These are phyloP conservation scores for Psilocybe sp. DNA, from an alignment of 768 basidiomycete species.

Conservation along the genomic window DNA sequence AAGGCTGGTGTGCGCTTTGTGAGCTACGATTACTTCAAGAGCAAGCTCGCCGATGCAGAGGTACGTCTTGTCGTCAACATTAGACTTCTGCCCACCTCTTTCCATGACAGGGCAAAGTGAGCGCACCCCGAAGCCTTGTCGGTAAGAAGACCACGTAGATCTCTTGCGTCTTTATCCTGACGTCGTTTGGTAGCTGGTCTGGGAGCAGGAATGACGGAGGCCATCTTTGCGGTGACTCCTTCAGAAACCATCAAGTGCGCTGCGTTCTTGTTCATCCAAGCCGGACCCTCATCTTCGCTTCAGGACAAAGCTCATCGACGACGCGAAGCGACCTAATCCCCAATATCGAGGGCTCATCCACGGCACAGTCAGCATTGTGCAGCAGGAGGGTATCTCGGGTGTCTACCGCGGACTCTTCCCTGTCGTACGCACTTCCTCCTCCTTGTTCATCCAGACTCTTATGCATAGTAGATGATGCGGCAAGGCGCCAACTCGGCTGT, in stretches of 20 bases:
- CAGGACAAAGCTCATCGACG: constrained; percentile 97
- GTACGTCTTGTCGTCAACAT: constrained; percentile 37
- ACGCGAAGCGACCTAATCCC: constrained; percentile 81
- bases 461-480: constrained; percentile 74
- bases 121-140: constrained; percentile 77
- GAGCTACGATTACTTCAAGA: constrained; percentile 92
- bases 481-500: constrained; percentile 98
- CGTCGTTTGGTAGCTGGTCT: constrained; percentile 54
- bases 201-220: constrained; percentile 90
- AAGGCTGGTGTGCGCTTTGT: constrained; percentile 98
- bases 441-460: not conserved
- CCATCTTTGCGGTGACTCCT: constrained; percentile 92
- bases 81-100: not conserved
- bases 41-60: constrained; percentile 75
- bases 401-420: constrained; percentile 92
- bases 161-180: not conserved
- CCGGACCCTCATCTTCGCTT: not conserved
- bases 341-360: constrained; percentile 86
- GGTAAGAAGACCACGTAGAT: constrained; percentile 37
- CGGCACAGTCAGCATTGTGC: constrained; percentile 76
- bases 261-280: not conserved
- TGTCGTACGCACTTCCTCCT: constrained; percentile 57
- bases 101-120: constrained; percentile 77
- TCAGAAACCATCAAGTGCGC: constrained; percentile 97
- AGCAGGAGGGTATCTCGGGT: constrained; percentile 80